Evolutionary conservation across 768 basidiomycete genomes (phyloP), one percentile per base, ranked within the genome.

Genomic region (Roridomyces roridus): DNA sequence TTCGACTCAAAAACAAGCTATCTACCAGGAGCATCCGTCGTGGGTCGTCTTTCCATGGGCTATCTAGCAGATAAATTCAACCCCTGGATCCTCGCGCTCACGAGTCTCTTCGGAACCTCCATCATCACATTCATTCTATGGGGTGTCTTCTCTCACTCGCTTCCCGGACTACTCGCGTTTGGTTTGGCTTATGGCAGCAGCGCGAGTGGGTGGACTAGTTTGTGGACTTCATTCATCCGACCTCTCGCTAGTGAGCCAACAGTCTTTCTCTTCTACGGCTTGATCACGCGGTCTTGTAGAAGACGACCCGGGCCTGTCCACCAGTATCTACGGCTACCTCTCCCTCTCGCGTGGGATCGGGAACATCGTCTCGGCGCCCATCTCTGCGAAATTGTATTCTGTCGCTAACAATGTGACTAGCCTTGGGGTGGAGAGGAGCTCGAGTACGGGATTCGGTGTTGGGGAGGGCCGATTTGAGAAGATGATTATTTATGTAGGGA

Each of bases 381-480:
- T 67, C 20, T 59, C 66, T 17, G 48, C 66, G 20, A 53, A 56
- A 15, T 46, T 68, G 14, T 39, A 46, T 28, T 34, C 31, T 14
- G 11, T 34, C 31, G 31, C 31, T 10, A 10, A 34, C 15, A 34
- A 34, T 15, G 31, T 15, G 31, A 34, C 31, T 10, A 15, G 7
- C 75, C 79, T 57, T 57, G 65, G 25, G 84, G 83, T 9, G 77
- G 11, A 76, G 25, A 72, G 77, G 8, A 68, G n/a, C n/a, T n/a
- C 70, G 14, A 76, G 85, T 25, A 57, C 61, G 15, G 31, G 31
- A 34, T 34, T 34, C 15, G 31, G 31, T 10, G 31, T 34, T 15
- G 70, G 60, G 5, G 60, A 64, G n/a, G 69, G 72, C 20, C 55
- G 60, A 42, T 74, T 67, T 39, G 62, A 63, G 26, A 64, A 51